Evolutionary conservation across 2,329 filamentous ascomycete species (phyloP).

Genomic region (Diaporthe sp.): DNA sequence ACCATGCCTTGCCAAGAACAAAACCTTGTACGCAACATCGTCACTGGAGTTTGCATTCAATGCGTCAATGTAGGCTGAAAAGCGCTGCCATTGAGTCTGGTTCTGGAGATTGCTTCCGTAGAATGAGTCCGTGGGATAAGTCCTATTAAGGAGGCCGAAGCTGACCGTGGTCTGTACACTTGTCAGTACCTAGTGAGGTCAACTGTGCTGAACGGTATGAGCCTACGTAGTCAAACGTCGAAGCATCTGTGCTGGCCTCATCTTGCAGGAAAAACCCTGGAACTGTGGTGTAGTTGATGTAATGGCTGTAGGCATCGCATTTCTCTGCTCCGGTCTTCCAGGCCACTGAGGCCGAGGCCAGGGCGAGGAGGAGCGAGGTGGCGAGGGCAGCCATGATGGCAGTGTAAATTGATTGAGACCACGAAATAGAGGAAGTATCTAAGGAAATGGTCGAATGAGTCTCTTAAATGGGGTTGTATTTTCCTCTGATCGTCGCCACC

Average conservation of each 20-base stretch:
- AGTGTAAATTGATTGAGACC: not conserved
- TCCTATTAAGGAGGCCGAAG: slow-evolving; percentile 75
- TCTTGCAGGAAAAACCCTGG: slow-evolving; percentile 4
- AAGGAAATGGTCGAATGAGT: not conserved
- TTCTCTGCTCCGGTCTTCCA: slow-evolving; percentile 25
- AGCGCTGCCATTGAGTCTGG: slow-evolving; percentile 76
- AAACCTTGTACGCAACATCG: slow-evolving; percentile 72
- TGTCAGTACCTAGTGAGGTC: not conserved
- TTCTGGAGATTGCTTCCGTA: slow-evolving; percentile 53
- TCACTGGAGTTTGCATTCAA: slow-evolving; percentile 64
- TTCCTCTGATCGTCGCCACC: not conserved
- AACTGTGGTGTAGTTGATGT: slow-evolving; percentile 68
- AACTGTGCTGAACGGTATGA: not conserved
- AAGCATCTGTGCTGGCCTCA: not conserved
- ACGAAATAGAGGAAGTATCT: not conserved
- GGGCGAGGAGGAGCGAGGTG: not conserved
- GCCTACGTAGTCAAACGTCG: slow-evolving; percentile 75
- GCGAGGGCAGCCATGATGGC: not conserved
- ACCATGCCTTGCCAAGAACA: slow-evolving; percentile 79
- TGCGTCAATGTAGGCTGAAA: slow-evolving; percentile 68
- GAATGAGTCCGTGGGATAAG: slow-evolving; percentile 68
- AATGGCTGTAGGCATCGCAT: slow-evolving; percentile 41
- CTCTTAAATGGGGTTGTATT: not conserved
- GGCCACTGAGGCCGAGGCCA: slow-evolving; percentile 25
- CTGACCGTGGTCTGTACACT: slow-evolving; percentile 66